Base-by-base conservation (phyloP, 306 rosid genomes). In the Citrullus colocynthis region DNA sequence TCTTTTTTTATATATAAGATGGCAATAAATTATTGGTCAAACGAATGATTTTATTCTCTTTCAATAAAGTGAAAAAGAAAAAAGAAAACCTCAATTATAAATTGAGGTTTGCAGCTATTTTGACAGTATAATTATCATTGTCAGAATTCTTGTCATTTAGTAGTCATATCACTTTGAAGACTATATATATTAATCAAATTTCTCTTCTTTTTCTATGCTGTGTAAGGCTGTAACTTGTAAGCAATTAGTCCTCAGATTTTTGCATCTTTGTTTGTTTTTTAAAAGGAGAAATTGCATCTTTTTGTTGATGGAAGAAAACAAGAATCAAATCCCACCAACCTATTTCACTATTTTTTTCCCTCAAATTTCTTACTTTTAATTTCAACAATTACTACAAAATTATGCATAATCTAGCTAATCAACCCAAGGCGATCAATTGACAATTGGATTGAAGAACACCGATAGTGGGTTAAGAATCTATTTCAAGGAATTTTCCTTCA, bases 41-140 rank as follows among this genome's bases (percentile, higher is more conserved):
- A 41, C n/a, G 52, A 41, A 67, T 67, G 74, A 41, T 67, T 67
- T 67, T 67, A 65, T 65, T 65, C 72, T 37, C 49, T 37, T 65
- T 36, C 28, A 6, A 34, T 15, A 37, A 65, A 65, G 72, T 65
- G 72, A 1, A 65, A 65, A 18, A 41, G 49, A 37, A 9, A 62
- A 64, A 36, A n/a, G 0, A 64, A 36, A 36, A 5, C 39, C 39
- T 42, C 13, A 63, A 34, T 63, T 39, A 9, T 2, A 16, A 34
- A 9, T 2, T 37, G 6, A n/a, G 28, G 48, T 39, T 65, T 65
- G 72, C 72, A 65, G 24, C 39, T 41, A 65, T 36, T 65, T 66
- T 65, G 14, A 66, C 49, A 65, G 28, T 18, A 65, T 65, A 66
- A 66, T 36, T 66, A 66, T 39, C n/a, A 69, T 44, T 2, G 39